Percentiles rank a stretch among this genome's conserved stretches.
Evolutionary conservation across 345 rosid species (phyloP).

Genomic region (Murraya paniculata): DNA sequence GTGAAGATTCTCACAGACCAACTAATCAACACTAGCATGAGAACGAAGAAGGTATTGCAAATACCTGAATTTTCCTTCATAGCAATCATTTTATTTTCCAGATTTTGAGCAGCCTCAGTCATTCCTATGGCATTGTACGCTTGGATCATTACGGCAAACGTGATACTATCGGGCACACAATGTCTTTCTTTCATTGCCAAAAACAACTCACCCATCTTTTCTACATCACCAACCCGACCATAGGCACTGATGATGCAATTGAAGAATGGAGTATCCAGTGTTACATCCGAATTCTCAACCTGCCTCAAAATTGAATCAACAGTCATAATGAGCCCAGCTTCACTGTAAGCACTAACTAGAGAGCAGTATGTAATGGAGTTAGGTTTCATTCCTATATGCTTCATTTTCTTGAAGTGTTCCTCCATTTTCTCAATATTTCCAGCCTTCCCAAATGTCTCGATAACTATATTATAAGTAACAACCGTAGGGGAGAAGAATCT

Average conservation of each 20-base stretch:
- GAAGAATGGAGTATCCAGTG: conserved; percentile 72
- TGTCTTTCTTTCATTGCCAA: conserved; percentile 60
- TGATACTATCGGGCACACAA: conserved; percentile 62
- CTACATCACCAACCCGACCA: conserved; percentile 64
- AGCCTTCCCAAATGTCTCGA: conserved; percentile 69
- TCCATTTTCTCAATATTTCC: conserved; percentile 65
- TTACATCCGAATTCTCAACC: conserved; percentile 71
- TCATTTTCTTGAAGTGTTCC: conserved; percentile 60
- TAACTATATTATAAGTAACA: conserved; percentile 60
- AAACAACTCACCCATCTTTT: conserved; percentile 64
- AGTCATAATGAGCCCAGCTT: conserved; percentile 53
- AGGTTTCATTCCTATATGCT: conserved; percentile 79
- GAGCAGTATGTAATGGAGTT: conserved; percentile 73
- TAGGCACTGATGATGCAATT: conserved; percentile 78
- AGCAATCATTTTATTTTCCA: conserved; percentile 47
- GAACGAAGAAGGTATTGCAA: not conserved
- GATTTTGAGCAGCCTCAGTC: conserved; percentile 50
- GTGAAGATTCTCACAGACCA: not conserved
- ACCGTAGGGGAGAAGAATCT: conserved; percentile 52
- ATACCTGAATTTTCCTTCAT: conserved; percentile 37
- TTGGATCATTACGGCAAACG: conserved; percentile 71
- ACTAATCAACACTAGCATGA: not conserved
- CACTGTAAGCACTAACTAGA: conserved; percentile 60
- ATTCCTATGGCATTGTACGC: conserved; percentile 64
- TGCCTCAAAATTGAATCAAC: conserved; percentile 75